These are phyloP conservation scores for Fonsecaea erecta DNA, from an alignment of 2,329 filamentous ascomycete genomes.

Conservation along the genomic window DNA sequence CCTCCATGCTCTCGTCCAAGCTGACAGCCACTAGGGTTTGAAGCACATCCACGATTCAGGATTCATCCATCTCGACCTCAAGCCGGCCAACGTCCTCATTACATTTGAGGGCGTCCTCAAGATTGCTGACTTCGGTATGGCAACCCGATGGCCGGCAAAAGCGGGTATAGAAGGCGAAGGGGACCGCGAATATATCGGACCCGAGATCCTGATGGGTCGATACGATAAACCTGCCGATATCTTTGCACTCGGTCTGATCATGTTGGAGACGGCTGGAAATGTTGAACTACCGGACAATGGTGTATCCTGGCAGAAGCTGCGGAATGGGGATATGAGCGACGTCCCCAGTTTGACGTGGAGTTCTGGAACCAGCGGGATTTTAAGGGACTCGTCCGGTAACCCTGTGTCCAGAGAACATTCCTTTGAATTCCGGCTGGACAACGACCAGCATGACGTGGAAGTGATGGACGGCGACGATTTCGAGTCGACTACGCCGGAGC, in stretches of 20 bases:
- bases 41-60: constrained; percentile 87
- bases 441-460: constrained; percentile 37
- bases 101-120: constrained; percentile 69
- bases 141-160: constrained; percentile 75
- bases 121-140: constrained; percentile 72
- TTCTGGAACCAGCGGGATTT: constrained; percentile 68
- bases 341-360: constrained; percentile 87
- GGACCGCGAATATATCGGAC: constrained; percentile 93
- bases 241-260: constrained; percentile 91
- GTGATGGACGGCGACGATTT: constrained; percentile 41
- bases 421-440: constrained; percentile 51
- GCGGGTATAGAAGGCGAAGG: constrained; percentile 85
- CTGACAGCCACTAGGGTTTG: constrained; percentile 66
- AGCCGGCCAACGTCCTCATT: constrained; percentile 69
- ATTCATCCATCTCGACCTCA: constrained; percentile 73
- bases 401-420: constrained; percentile 56
- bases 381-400: constrained; percentile 75
- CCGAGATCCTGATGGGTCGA: constrained; percentile 83
- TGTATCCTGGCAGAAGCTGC: constrained; percentile 83
- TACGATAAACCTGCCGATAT: constrained; percentile 92
- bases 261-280: constrained; percentile 92
- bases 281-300: constrained; percentile 93
- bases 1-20: neutral
- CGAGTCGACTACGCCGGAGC: constrained; percentile 28
- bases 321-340: constrained; percentile 85